These are phyloP conservation scores for Cyclotella distinguenda DNA, from an alignment of 108 stramenopile genomes.

Conservation along the genomic window DNA sequence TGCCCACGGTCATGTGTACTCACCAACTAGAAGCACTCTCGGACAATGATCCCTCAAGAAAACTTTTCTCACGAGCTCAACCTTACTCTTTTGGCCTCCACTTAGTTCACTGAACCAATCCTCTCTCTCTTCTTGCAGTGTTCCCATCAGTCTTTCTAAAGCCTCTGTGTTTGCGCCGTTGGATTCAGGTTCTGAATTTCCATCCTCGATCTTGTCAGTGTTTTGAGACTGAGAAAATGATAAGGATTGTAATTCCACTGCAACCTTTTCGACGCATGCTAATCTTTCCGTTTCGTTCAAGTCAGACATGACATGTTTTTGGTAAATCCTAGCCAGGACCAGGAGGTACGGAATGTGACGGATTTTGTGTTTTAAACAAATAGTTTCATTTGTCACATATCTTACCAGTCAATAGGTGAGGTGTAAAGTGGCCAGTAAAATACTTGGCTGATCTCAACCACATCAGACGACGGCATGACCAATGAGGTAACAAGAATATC, in stretches of 20 bases:
- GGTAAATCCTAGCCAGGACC: conserved; percentile 54
- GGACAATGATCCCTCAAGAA: conserved; percentile 76
- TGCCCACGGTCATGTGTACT: neutral
- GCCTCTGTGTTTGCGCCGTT: conserved; percentile 27
- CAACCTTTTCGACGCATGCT: conserved; percentile 45
- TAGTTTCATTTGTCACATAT: neutral
- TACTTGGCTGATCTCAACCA: conserved; percentile 82
- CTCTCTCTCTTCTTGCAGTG: conserved; percentile 76
- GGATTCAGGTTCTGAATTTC: conserved; percentile 11
- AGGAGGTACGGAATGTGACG: neutral
- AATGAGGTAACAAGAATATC: conserved; percentile 61
- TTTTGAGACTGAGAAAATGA: conserved; percentile 62
- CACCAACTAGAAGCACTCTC: conserved; percentile 54
- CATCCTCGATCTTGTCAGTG: neutral
- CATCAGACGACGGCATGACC: conserved; percentile 79
- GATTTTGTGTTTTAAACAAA: neutral
- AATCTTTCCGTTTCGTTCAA: conserved; percentile 43
- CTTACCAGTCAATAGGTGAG: conserved; percentile 73
- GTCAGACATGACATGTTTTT: conserved; percentile 47
- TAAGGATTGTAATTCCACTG: conserved; percentile 62
- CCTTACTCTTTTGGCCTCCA: conserved; percentile 88
- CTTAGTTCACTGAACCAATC: conserved; percentile 87
- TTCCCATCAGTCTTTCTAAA: conserved; percentile 51
- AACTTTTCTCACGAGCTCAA: conserved; percentile 81
- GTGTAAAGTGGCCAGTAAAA: conserved; percentile 88